Conservation (phyloP, 31 red algal species). For the Endocladia muricata region DNA sequence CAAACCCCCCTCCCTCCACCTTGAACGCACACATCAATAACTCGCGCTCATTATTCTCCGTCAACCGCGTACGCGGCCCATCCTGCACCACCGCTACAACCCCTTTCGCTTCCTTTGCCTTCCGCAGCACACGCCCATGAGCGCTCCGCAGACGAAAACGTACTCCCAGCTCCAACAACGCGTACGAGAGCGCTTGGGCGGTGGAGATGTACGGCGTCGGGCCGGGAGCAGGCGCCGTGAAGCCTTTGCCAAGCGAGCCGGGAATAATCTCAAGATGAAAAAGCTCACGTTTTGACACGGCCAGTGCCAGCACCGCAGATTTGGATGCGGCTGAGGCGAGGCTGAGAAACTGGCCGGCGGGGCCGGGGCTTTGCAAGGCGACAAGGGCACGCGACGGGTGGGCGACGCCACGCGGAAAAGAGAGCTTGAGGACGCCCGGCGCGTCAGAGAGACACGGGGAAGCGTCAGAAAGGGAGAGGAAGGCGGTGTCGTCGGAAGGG, state of each 20-base stretch:
- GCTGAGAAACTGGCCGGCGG: not conserved
- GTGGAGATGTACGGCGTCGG: not conserved
- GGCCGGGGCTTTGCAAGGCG: not conserved
- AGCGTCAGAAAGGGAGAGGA: not conserved
- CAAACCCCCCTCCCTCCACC: not conserved
- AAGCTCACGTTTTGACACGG: slow-evolving; percentile 35
- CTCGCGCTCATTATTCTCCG: slow-evolving; percentile 18
- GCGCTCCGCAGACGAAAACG: slow-evolving; percentile 35
- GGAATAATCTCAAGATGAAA: slow-evolving; percentile 62
- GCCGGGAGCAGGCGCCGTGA: not conserved
- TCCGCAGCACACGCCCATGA: slow-evolving; percentile 24
- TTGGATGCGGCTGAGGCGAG: not conserved
- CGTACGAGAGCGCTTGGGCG: slow-evolving; percentile 33
- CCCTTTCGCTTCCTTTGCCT: not conserved
- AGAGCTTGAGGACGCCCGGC: slow-evolving; percentile 1
- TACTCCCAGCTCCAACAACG: slow-evolving; percentile 34
- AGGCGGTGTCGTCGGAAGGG: not conserved
- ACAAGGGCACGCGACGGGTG: slow-evolving; percentile 6
- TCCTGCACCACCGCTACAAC: slow-evolving; percentile 15
- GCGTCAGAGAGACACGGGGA: not conserved
- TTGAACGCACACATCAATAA: not conserved
- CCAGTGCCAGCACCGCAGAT: not conserved
- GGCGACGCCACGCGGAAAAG: not conserved
- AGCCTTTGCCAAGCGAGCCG: slow-evolving; percentile 16
- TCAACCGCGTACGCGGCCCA: not conserved